A percentile compares a stretch with the other conserved stretches of the same genome.
Conservation (phyloP, 2,329 filamentous ascomycete species). For the Sclerotinia spermophila region DNA sequence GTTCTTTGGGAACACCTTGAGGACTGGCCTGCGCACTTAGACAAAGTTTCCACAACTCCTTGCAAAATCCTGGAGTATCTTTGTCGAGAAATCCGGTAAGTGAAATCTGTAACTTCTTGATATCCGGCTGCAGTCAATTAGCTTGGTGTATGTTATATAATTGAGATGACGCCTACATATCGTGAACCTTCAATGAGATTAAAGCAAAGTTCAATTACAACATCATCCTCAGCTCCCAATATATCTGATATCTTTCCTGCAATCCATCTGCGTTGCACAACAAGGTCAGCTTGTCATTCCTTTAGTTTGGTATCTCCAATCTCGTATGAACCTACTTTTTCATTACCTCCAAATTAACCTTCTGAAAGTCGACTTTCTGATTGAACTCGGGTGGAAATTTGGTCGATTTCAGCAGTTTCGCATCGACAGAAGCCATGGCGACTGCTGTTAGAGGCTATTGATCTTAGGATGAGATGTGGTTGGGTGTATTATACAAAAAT, state of each 20-base stretch:
- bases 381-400: constrained; percentile 94
- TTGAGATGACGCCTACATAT: constrained; percentile 55
- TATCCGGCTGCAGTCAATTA: constrained; percentile 67
- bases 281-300: constrained; percentile 23
- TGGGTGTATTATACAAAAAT: neutral
- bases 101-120: constrained; percentile 92
- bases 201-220: constrained; percentile 82
- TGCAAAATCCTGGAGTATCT: constrained; percentile 83
- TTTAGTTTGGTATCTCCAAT: constrained; percentile 20
- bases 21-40: constrained; percentile 85
- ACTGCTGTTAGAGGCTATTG: neutral
- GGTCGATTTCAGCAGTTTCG: constrained; percentile 83
- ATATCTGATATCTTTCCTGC: constrained; percentile 82
- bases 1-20: constrained; percentile 88
- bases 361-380: constrained; percentile 93
- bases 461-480: neutral
- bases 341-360: constrained; percentile 96
- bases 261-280: constrained; percentile 70
- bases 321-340: constrained; percentile 69
- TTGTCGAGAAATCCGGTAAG: constrained; percentile 94
- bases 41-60: constrained; percentile 88
- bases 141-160: constrained; percentile 22
- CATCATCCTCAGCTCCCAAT: constrained; percentile 88
- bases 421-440: constrained; percentile 77
- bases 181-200: constrained; percentile 68